Conservation (phyloP, 1,284 basidiomycete genomes). For the Rhodotorula glutinis region DNA sequence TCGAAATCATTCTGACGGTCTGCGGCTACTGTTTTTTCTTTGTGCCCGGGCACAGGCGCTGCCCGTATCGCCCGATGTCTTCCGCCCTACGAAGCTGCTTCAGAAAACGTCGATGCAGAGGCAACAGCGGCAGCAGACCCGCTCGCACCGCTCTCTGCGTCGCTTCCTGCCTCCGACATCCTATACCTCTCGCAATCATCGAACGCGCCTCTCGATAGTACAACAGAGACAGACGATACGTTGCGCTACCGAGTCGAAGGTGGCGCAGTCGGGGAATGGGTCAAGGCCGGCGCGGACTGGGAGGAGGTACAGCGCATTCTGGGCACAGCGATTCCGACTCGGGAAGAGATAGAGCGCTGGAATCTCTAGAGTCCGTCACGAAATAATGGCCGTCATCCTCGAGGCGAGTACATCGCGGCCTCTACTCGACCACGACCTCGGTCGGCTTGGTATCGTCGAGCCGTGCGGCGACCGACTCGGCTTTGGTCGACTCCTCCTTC, state of each 20-base stretch:
- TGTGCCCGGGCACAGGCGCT: no score
- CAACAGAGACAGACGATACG: neutral
- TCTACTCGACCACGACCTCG: no score
- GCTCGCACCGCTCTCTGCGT: neutral
- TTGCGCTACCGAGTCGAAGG: neutral
- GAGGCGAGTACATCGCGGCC: no score
- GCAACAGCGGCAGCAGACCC: neutral
- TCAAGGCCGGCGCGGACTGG: neutral
- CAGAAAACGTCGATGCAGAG: neutral
- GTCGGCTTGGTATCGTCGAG: no score
- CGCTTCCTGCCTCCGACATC: neutral
- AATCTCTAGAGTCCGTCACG: no score
- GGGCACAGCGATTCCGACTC: neutral
- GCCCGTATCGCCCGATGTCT: neutral
- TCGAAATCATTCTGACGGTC: no score
- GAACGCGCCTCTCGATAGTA: neutral
- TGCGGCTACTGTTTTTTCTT: no score
- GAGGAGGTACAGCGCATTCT: neutral
- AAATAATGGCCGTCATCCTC: no score
- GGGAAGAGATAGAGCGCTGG: neutral
- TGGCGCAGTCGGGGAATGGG: neutral
- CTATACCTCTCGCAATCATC: neutral
- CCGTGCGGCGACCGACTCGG: no score
- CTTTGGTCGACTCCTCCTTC: neutral
- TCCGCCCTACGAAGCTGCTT: neutral